Evolutionary conservation across 2,329 filamentous ascomycete species (phyloP), one percentile per base, ranked within the genome.

Genomic region (Talaromyces sp.): DNA sequence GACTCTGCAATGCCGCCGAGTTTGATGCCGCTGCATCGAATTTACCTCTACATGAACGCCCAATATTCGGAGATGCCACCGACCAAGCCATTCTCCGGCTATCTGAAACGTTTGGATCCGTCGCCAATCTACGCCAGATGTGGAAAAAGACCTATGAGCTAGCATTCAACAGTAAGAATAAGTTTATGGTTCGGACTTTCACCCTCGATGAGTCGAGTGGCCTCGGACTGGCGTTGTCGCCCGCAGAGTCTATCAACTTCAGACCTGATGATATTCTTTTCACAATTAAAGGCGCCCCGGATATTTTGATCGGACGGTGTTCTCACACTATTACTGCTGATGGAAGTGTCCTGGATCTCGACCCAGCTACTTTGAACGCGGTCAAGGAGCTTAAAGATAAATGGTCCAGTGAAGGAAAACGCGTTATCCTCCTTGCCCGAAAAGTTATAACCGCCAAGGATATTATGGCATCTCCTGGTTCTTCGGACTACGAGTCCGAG

Each of bases 91-190:
- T 92, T 32, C 78, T 93, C 6, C 82, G 89, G 58, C 88, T 93
- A 59, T 86, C 88, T 0, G 88, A 92, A 71, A 77, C 78, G 3
- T 78, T 92, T 53, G 83, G 83, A 0, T 77, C 84, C 0, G 84
- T 90, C 0, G 73, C 80, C 0, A 82, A 88, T 56, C 75, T 89
- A 5, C 82, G 86, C 8, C 78, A 80, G 14, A 78, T 81, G 64
- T 91, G 88, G 87, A 82, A 82, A 56, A 86, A 83, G 57, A 81
- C 83, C 1, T 91, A 86, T 66, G 85, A 89, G 58, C 77, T 90
- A 29, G 84, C 87, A 0, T 93, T 93, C 73, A 92, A 92, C 76
- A 90, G 87, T 75, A 90, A 90, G 78, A 92, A 91, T 76, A 93
- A 93, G 73, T 92, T 86, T 70, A 92, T 91, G 85, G 83, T 92